phyloP scores from a whole-genome alignment of 805 yeast species.

The Pichia eremophila region DNA sequence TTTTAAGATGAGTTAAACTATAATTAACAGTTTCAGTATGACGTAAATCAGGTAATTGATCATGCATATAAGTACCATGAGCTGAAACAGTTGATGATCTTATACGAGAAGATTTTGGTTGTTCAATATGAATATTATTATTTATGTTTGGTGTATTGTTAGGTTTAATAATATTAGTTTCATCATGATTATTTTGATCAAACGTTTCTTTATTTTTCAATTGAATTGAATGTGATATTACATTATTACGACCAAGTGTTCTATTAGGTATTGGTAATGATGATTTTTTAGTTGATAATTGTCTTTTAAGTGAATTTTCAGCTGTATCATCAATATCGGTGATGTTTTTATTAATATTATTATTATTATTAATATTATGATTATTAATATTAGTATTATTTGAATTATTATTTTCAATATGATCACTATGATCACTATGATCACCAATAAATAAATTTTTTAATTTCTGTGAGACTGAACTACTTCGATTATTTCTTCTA shows the following conservation, averaged over 20 bases:
- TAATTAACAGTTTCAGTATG: constrained; percentile 21
- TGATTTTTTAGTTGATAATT: background rate
- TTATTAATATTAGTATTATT: too few species aligned
- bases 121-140: background rate
- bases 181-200: background rate
- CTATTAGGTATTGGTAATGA: constrained; percentile 14
- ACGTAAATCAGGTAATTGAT: constrained; percentile 9
- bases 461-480: constrained; percentile 25
- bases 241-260: constrained; percentile 3
- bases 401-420: background rate
- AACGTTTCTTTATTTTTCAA: background rate
- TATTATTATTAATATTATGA: too few species aligned
- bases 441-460: constrained; percentile 18
- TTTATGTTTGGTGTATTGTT: too few species aligned
- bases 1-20: constrained; percentile 15
- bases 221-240: constrained; percentile 1
- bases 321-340: constrained; percentile 1
- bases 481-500: constrained; percentile 10
- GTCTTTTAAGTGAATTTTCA: background rate
- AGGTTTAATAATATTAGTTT: background rate
- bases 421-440: background rate
- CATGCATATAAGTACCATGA: background rate
- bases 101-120: constrained; percentile 1
- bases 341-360: background rate
- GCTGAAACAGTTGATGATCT: constrained; percentile 11